Evolutionary conservation across 1,139 yeast genomes (phyloP).

Genomic region (Diutina rugosa): DNA sequence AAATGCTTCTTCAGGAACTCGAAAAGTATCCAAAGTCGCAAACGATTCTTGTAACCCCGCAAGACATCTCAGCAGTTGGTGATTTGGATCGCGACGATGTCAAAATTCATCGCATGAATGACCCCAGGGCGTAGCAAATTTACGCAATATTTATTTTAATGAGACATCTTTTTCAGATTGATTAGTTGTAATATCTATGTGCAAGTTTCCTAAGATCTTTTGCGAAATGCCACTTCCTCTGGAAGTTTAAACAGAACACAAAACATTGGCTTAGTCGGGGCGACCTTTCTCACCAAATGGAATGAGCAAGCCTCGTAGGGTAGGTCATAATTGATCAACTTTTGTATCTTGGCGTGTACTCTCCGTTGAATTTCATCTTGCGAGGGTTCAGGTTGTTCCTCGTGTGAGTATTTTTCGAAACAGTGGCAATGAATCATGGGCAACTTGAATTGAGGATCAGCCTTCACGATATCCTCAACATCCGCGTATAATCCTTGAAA

Average conservation of each 20-base stretch:
- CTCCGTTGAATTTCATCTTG: constrained; percentile 51
- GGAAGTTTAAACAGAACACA: constrained; percentile 79
- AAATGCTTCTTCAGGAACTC: constrained; percentile 59
- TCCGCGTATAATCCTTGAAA: constrained; percentile 56
- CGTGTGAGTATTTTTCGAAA: constrained; percentile 72
- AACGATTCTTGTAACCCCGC: constrained; percentile 90
- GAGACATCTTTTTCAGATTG: background rate
- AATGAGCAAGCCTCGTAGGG: constrained; percentile 38
- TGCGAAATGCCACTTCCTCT: constrained; percentile 51
- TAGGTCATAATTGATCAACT: constrained; percentile 36
- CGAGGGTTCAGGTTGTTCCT: constrained; percentile 52
- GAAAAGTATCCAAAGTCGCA: constrained; percentile 36
- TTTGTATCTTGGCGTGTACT: constrained; percentile 46
- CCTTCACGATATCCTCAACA: constrained; percentile 18
- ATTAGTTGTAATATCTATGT: background rate
- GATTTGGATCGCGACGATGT: constrained; percentile 53
- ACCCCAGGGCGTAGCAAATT: constrained; percentile 18
- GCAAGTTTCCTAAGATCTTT: background rate
- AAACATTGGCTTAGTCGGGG: constrained; percentile 95
- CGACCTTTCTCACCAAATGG: constrained; percentile 84
- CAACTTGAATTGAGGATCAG: constrained; percentile 34
- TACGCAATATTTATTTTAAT: too few species aligned
- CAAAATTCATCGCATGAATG: constrained; percentile 56
- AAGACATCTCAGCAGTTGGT: constrained; percentile 71
- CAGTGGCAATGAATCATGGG: constrained; percentile 86